Conservation (phyloP, 495 filamentous ascomycete species). For the Penicillium riverlandense region DNA sequence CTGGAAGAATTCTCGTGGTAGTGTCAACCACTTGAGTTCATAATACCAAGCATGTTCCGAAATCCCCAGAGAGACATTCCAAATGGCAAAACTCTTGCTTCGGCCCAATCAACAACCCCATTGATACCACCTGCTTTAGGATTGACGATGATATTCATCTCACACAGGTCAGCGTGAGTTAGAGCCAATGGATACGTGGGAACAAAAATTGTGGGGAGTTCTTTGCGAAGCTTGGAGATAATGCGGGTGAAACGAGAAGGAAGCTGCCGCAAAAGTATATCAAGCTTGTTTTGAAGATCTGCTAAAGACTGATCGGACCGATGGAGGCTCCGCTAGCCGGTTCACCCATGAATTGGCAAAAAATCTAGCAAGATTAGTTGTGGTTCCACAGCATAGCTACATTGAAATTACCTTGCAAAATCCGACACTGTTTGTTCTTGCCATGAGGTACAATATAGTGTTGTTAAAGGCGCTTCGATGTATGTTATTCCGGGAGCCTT, state of each 20-base stretch:
- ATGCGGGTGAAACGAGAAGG: background rate
- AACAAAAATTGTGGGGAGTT: conserved; percentile 15
- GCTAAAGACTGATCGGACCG: background rate
- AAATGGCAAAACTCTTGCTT: conserved; percentile 33
- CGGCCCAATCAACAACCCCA: conserved; percentile 37
- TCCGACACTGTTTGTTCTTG: conserved; percentile 1
- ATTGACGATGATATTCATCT: conserved; percentile 36
- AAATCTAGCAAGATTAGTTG: conserved; percentile 1
- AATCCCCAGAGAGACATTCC: conserved; percentile 31
- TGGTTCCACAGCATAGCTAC: background rate
- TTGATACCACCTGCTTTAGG: conserved; percentile 26
- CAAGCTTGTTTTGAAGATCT: background rate
- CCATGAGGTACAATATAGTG: background rate
- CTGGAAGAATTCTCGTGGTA: conserved; percentile 11
- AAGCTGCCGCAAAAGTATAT: conserved; percentile 1
- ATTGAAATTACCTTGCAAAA: conserved; percentile 3
- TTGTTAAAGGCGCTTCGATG: background rate
- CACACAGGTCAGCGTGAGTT: conserved; percentile 35
- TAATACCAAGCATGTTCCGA: conserved; percentile 27
- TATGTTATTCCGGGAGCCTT: conserved; percentile 2
- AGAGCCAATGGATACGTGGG: conserved; percentile 29
- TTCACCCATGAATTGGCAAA: conserved; percentile 3
- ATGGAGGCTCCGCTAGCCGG: background rate
- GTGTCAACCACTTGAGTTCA: conserved; percentile 22
- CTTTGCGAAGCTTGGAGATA: background rate